phyloP scores from a whole-genome alignment of 768 basidiomycete species.

The Hygrophoropsis aurantiaca region DNA sequence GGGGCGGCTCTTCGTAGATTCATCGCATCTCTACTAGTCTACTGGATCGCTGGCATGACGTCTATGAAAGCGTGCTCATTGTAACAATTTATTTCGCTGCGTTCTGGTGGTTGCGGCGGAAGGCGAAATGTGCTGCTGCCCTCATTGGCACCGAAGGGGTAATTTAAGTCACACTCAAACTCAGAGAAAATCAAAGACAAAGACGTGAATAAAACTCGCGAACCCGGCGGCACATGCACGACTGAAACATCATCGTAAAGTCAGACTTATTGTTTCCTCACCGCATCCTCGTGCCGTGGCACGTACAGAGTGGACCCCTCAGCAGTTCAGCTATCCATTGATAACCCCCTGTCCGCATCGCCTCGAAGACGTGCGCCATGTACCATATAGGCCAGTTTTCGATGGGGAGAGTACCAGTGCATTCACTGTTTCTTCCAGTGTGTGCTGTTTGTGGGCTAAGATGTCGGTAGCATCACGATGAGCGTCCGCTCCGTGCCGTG shows the following conservation, averaged over 20 bases:
- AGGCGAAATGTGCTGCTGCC: too few relatives aligned
- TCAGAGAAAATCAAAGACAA: not conserved
- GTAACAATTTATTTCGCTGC: too few relatives aligned
- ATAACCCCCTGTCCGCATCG: slow-evolving; percentile 40
- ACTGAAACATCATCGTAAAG: too few relatives aligned
- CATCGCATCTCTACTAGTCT: too few relatives aligned
- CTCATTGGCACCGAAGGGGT: too few relatives aligned
- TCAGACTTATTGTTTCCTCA: not conserved
- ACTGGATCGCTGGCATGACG: too few relatives aligned
- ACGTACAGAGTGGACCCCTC: slow-evolving; percentile 60
- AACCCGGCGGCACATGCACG: slow-evolving; percentile 21
- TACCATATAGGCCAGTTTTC: slow-evolving; percentile 68
- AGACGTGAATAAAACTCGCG: slow-evolving; percentile 18
- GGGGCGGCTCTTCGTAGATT: too few relatives aligned
- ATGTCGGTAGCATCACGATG: slow-evolving; percentile 57
- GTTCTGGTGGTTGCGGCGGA: too few relatives aligned
- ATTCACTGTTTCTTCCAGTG: slow-evolving; percentile 18
- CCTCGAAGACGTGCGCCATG: slow-evolving; percentile 47
- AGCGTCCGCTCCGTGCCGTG: slow-evolving; percentile 66
- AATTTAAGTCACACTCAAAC: too few relatives aligned
- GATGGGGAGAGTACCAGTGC: slow-evolving; percentile 62
- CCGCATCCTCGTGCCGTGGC: not conserved
- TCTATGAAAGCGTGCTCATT: too few relatives aligned
- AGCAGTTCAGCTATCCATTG: slow-evolving; percentile 49
- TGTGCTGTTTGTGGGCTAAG: not conserved